Evolutionary conservation across 2,329 filamentous ascomycete genomes (phyloP), one percentile per base, ranked within the genome.

Genomic region (Diplodia seriata): DNA sequence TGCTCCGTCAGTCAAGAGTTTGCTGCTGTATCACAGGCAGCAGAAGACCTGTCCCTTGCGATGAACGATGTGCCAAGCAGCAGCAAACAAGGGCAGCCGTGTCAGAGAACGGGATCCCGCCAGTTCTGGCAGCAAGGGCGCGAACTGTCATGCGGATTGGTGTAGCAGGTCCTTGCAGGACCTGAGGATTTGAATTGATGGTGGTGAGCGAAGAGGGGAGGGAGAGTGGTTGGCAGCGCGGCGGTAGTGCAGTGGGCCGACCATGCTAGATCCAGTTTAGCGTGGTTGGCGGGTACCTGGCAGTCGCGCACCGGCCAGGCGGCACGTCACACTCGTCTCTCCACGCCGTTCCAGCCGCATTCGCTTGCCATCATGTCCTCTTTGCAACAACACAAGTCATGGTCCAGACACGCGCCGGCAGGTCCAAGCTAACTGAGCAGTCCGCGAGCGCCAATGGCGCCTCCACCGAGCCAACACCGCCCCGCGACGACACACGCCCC

Each of bases 391-490:
- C 40, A 7, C 18, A n/a, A 29, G 53, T 29, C 64, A 67, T 67
- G 64, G 64, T 15, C 12, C 64, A 31, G 29, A 67, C 64, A 12
- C 54, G 64, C 31, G 53, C 54, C 40, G 53, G 54, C 49, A 26
- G 20, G 7, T 18, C 54, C n/a, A 56, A 51, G 54, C 64, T 26
- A 51, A 31, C 40, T 5, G 51, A 50, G 8, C 23, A 18, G 43
- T 7, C 40, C 29, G 11, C 20, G 5, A 23, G 15, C 40, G 40
- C 57, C 55, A 43, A 59, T 59, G 55, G 40, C 56, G 29, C 40
- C 56, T n/a, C 15, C 26, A n/a, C 40, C 59, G 59, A 63, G 47
- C 47, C 50, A 63, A 51, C 59, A 26, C 59, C 59, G 59, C 47
- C 59, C 43, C n/a, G 18, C 31, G 47, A 36, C 29, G 59, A 51